Conservation (phyloP, 164 flowering plant species). For the Magnolia changhungtana region DNA sequence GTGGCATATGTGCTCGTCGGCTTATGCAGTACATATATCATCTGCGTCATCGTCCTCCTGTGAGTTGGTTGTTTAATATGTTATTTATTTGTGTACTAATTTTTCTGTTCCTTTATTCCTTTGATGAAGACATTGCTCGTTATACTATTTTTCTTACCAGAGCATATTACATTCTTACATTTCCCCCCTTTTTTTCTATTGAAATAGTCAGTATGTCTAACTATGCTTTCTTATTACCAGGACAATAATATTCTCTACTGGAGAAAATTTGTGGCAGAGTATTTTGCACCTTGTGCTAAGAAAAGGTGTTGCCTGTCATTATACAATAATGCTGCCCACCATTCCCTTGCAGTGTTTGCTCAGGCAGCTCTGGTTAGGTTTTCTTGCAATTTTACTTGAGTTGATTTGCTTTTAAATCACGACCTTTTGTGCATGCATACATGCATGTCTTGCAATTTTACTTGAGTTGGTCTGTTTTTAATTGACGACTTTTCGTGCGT, state of each 20-base stretch:
- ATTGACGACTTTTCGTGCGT: not conserved
- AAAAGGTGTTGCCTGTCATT: constrained; percentile 93
- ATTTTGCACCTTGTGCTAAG: constrained; percentile 91
- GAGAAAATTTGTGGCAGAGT: constrained; percentile 93
- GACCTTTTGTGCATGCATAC: not conserved
- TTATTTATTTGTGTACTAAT: not conserved
- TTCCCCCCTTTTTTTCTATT: not conserved
- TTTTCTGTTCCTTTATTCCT: not conserved
- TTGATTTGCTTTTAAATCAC: not conserved
- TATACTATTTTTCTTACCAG: not conserved
- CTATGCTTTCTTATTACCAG: constrained; percentile 28
- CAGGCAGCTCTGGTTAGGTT: constrained; percentile 82
- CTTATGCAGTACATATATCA: constrained; percentile 95
- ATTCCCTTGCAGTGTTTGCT: constrained; percentile 91
- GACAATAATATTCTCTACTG: constrained; percentile 83
- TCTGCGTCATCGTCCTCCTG: constrained; percentile 79
- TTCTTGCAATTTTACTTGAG: not conserved
- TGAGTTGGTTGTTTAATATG: constrained; percentile 32
- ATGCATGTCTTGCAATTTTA: not conserved
- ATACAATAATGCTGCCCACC: constrained; percentile 87
- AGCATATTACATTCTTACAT: not conserved
- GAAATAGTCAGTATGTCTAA: not conserved
- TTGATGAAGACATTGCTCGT: not conserved
- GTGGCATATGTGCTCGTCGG: constrained; percentile 87
- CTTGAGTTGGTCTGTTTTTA: not conserved